phyloP scores from a whole-genome alignment of 768 basidiomycete species.

The Cystobasidium onofrii region DNA sequence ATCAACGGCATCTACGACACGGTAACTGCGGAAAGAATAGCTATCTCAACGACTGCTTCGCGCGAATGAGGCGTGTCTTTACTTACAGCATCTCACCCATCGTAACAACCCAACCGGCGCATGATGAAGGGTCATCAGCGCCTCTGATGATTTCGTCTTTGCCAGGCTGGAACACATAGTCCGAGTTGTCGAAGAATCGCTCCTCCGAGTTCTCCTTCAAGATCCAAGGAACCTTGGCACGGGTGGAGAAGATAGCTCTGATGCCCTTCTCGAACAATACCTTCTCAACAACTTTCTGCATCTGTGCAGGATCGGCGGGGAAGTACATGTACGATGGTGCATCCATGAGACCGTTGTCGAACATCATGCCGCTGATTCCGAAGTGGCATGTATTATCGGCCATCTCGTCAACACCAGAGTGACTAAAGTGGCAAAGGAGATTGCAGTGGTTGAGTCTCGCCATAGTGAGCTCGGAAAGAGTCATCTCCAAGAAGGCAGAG shows the following conservation, averaged over 20 bases:
- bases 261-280: constrained; percentile 77
- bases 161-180: constrained; percentile 70
- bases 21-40: constrained; percentile 50
- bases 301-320: constrained; percentile 74
- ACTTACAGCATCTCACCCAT: constrained; percentile 51
- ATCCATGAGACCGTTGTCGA: constrained; percentile 77
- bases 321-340: constrained; percentile 68
- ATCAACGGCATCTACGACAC: constrained; percentile 73
- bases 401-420: constrained; percentile 59
- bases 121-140: constrained; percentile 54
- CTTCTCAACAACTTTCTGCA: constrained; percentile 60
- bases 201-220: constrained; percentile 64
- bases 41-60: not conserved
- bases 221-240: constrained; percentile 80
- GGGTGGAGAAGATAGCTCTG: constrained; percentile 80
- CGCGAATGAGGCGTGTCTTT: not conserved
- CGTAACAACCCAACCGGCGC: constrained; percentile 69
- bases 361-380: constrained; percentile 71
- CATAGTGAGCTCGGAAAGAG: constrained; percentile 81
- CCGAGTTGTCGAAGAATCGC: constrained; percentile 55
- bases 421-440: constrained; percentile 78
- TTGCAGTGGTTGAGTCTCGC: constrained; percentile 84
- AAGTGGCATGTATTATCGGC: constrained; percentile 52
- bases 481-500: constrained; percentile 86
- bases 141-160: constrained; percentile 66